phyloP scores from a whole-genome alignment of 108 stramenopile species.

The Mediolabrus comicus region DNA sequence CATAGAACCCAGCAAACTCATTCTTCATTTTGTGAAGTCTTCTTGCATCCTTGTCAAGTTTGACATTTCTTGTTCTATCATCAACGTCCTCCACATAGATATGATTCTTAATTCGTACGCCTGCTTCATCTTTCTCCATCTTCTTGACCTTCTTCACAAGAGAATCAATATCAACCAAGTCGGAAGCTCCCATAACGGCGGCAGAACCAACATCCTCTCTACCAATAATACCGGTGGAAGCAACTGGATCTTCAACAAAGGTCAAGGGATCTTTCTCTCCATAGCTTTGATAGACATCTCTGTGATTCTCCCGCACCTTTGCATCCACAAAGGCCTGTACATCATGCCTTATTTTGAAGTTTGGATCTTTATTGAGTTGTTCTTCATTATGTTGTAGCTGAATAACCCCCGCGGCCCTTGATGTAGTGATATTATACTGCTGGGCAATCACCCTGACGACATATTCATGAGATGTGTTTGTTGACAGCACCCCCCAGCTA shows the following conservation, averaged over 20 bases:
- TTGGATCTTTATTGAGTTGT: constrained; percentile 55
- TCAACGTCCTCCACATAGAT: constrained; percentile 78
- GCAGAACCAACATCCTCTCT: constrained; percentile 44
- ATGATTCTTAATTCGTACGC: constrained; percentile 57
- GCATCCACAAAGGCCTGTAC: constrained; percentile 42
- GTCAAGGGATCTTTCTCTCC: constrained; percentile 61
- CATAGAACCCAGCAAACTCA: constrained; percentile 10
- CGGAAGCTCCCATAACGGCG: constrained; percentile 38
- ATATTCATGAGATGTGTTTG: constrained; percentile 82
- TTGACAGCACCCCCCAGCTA: constrained; percentile 28
- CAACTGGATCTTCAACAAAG: constrained; percentile 78
- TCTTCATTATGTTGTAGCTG: constrained; percentile 83
- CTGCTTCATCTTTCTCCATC: constrained; percentile 60
- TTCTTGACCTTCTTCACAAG: constrained; percentile 46
- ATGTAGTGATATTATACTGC: constrained; percentile 66
- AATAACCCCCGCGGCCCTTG: constrained; percentile 72
- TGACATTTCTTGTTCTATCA: constrained; percentile 47
- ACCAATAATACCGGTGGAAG: constrained; percentile 50
- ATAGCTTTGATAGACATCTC: constrained; percentile 43
- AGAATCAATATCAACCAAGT: constrained; percentile 71
- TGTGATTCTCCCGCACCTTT: constrained; percentile 34
- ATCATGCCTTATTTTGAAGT: constrained; percentile 33
- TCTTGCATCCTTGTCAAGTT: constrained; percentile 49
- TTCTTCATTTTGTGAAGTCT: constrained; percentile 28
- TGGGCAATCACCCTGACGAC: constrained; percentile 72